A percentile compares a stretch with the other conserved stretches of the same genome.
These are phyloP conservation scores for Marasmius tenuissimus DNA, from an alignment of 1,284 basidiomycete species.

Conservation along the genomic window DNA sequence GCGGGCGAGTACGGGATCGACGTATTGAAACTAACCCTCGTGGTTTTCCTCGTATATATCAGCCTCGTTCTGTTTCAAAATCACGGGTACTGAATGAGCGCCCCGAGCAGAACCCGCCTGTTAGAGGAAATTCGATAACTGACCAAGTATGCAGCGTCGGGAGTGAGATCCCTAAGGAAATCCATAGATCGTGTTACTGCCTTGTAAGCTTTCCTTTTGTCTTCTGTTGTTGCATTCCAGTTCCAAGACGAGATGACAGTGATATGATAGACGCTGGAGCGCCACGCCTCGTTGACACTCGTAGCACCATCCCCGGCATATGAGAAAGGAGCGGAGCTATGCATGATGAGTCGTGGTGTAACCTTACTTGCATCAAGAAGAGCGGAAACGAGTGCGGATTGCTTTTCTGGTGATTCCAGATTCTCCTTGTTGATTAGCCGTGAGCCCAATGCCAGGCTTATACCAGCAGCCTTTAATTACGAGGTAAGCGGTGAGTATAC, in stretches of 20 bases:
- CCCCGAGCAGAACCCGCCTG: too few species aligned
- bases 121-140: neutral
- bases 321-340: constrained; percentile 23
- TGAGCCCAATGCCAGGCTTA: constrained; percentile 39
- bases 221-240: constrained; percentile 21
- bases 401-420: constrained; percentile 29
- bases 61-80: constrained; percentile 13
- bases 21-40: constrained; percentile 9
- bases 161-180: constrained; percentile 18
- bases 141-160: constrained; percentile 16
- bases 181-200: constrained; percentile 16
- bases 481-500: neutral
- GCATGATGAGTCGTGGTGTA: constrained; percentile 20
- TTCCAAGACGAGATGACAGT: constrained; percentile 20
- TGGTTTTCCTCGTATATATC: constrained; percentile 17
- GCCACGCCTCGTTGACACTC: constrained; percentile 24
- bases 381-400: constrained; percentile 33
- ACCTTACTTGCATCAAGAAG: constrained; percentile 29
- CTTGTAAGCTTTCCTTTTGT: constrained; percentile 15
- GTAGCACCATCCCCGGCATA: constrained; percentile 19
- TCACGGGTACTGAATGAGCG: neutral
- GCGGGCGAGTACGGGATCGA: neutral
- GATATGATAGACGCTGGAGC: constrained; percentile 21
- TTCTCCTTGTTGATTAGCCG: constrained; percentile 39
- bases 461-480: constrained; percentile 32